These are phyloP conservation scores for Trichoderma parareesei DNA, from an alignment of 495 filamentous ascomycete genomes.

Conservation along the genomic window DNA sequence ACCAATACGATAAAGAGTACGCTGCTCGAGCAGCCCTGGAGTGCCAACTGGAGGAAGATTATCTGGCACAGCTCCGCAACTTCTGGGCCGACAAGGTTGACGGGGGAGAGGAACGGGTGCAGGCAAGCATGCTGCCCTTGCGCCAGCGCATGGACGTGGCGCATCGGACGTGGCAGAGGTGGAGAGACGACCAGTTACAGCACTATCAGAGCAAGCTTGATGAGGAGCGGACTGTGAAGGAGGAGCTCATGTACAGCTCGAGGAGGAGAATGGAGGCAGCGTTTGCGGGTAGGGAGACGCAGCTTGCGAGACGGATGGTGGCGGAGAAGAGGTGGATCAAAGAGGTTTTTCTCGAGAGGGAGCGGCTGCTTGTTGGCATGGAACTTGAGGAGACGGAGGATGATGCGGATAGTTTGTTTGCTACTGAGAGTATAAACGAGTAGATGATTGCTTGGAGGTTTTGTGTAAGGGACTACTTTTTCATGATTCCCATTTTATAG, in stretches of 20 bases:
- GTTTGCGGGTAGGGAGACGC: slow-evolving; percentile 15
- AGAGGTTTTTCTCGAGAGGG: slow-evolving; percentile 24
- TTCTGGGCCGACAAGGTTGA: slow-evolving; percentile 23
- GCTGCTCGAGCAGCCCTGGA: slow-evolving; percentile 21
- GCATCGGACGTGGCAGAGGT: slow-evolving; percentile 21
- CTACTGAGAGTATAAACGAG: background rate
- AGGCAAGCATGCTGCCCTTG: slow-evolving; percentile 20
- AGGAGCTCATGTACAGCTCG: slow-evolving; percentile 24
- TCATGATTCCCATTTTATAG: too few relatives aligned
- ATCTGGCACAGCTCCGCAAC: slow-evolving; percentile 18
- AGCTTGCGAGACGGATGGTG: slow-evolving; percentile 15
- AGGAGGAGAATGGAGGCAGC: slow-evolving; percentile 16
- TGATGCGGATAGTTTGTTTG: slow-evolving; percentile 16
- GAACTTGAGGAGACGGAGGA: slow-evolving; percentile 30
- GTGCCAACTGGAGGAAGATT: slow-evolving; percentile 26
- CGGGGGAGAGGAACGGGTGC: slow-evolving; percentile 12
- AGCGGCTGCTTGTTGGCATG: slow-evolving; percentile 21
- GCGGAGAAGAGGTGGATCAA: slow-evolving; percentile 27
- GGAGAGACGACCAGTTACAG: slow-evolving; percentile 21
- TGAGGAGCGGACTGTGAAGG: slow-evolving; percentile 23
- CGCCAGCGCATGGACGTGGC: slow-evolving; percentile 22
- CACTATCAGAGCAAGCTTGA: slow-evolving; percentile 15
- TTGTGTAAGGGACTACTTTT: too few relatives aligned
- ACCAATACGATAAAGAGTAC: slow-evolving; percentile 20
- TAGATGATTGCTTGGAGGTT: background rate